Base-by-base conservation (phyloP, 116 monocot species). In the Zostera marina region DNA sequence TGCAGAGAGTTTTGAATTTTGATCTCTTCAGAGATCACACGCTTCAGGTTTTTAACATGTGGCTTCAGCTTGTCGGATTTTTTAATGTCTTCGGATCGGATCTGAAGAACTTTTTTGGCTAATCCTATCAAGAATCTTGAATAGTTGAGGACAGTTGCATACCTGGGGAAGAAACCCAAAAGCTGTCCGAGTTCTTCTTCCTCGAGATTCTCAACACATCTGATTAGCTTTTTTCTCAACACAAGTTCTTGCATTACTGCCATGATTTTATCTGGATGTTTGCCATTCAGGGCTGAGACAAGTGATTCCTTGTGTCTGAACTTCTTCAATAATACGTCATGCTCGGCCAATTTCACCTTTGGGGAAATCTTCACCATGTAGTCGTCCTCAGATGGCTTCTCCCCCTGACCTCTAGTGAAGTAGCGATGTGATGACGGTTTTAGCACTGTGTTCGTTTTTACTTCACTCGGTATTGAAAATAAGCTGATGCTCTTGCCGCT, bases 171-270 rank as follows among this genome's bases (percentile, higher is more conserved):
- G 49, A 93, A 93, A 43, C 63, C 46, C 38, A 93, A 62, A 0
- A 93, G 71, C 63, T 79, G 14, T 11, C 68, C 75, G 40, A 93
- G 77, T 60, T 81, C 93, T 58, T 81, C 72, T 0, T 16, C 60
- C 38, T 88, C 84, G 69, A 93, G 58, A 68, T 88, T 84, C 45
- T 10, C 69, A 12, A 93, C 59, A 16, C 79, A 81, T 55, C 47
- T 72, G 11, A 93, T 1, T 32, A 93, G 68, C 75, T 93, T 93
- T 73, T 68, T 93, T 67, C 88, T 93, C 17, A 84, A 71, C 13
- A 93, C 75, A 64, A 93, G 40, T 62, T 93, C 93, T 60, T 81
- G 79, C 74, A 93, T 68, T 13, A 93, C 88, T 4, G 93, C 84
- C 62, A 88, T 66, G 49, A 74, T 61, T 24, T 66, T 75, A 22